Percentiles rank a stretch among this genome's conserved stretches.
Evolutionary conservation across 2,329 filamentous ascomycete species (phyloP).

Genomic region (Chaetomium globosum): DNA sequence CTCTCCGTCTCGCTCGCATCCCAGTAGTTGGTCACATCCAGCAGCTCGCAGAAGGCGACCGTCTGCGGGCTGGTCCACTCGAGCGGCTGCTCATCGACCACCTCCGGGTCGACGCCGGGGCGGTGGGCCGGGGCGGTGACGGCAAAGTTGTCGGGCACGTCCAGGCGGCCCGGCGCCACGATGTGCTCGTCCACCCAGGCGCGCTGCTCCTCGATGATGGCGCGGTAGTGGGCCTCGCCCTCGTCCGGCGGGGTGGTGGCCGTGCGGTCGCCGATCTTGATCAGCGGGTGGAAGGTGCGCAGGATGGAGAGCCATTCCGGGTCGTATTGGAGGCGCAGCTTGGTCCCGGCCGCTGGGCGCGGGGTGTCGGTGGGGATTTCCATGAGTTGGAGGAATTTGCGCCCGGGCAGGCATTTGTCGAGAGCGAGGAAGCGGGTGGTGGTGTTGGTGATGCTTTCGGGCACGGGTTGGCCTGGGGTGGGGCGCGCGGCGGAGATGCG

Average conservation of each 20-base stretch:
- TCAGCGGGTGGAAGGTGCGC: constrained; percentile 70
- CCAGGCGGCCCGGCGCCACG: constrained; percentile 61
- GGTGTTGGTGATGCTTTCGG: constrained; percentile 73
- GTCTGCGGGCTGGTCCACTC: constrained; percentile 92
- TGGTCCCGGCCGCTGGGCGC: not conserved
- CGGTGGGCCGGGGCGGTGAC: constrained; percentile 74
- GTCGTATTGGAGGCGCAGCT: constrained; percentile 71
- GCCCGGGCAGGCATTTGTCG: constrained; percentile 82
- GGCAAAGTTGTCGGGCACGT: constrained; percentile 76
- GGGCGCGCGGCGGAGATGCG: constrained; percentile 39
- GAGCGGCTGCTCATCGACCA: constrained; percentile 63
- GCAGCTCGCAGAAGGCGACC: constrained; percentile 72
- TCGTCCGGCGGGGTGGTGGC: constrained; percentile 60
- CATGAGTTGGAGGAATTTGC: constrained; percentile 80
- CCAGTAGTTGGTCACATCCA: constrained; percentile 77
- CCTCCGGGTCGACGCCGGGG: constrained; percentile 56
- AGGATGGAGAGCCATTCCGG: constrained; percentile 95
- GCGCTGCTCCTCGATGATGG: constrained; percentile 69
- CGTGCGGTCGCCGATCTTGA: constrained; percentile 64
- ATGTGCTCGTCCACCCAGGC: constrained; percentile 82
- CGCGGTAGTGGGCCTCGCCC: constrained; percentile 68
- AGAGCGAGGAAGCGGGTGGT: constrained; percentile 83
- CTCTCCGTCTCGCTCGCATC: constrained; percentile 73
- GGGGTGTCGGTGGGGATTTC: constrained; percentile 50
- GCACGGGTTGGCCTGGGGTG: constrained; percentile 64